phyloP scores from a whole-genome alignment of 768 basidiomycete species.

The Suillus bovinus region DNA sequence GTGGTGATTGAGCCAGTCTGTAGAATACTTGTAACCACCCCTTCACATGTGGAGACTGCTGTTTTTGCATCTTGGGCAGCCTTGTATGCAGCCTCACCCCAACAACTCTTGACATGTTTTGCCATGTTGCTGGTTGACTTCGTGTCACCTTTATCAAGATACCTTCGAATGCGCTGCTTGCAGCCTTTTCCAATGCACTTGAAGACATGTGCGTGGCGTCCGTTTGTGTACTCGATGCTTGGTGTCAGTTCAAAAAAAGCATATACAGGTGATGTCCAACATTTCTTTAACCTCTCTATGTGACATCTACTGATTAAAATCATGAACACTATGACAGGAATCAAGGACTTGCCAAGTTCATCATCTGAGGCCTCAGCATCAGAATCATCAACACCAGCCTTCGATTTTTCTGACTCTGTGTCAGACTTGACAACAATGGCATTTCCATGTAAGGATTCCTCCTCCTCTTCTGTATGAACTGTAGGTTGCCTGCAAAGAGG shows the following conservation, averaged over 20 bases:
- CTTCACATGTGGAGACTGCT: too few species aligned
- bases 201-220: slow-evolving; percentile 24
- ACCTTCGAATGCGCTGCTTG: slow-evolving; percentile 19
- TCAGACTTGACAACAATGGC: background rate
- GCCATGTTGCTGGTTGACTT: slow-evolving; percentile 31
- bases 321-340: too few species aligned
- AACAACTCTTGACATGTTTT: slow-evolving; percentile 33
- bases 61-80: background rate
- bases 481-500: background rate
- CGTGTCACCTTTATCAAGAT: slow-evolving; percentile 25
- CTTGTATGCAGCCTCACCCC: slow-evolving; percentile 24
- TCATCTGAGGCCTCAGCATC: too few species aligned
- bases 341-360: too few species aligned
- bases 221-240: background rate
- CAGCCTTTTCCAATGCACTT: slow-evolving; percentile 24
- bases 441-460: background rate
- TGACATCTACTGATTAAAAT: too few species aligned
- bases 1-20: background rate
- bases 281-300: background rate
- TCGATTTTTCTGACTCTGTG: background rate
- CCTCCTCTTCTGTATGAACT: background rate
- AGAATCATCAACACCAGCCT: too few species aligned
- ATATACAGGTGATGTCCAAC: slow-evolving; percentile 9
- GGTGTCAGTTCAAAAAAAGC: background rate
- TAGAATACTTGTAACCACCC: too few species aligned